phyloP scores from a whole-genome alignment of 441 rosid species.

The Populus hybrid region DNA sequence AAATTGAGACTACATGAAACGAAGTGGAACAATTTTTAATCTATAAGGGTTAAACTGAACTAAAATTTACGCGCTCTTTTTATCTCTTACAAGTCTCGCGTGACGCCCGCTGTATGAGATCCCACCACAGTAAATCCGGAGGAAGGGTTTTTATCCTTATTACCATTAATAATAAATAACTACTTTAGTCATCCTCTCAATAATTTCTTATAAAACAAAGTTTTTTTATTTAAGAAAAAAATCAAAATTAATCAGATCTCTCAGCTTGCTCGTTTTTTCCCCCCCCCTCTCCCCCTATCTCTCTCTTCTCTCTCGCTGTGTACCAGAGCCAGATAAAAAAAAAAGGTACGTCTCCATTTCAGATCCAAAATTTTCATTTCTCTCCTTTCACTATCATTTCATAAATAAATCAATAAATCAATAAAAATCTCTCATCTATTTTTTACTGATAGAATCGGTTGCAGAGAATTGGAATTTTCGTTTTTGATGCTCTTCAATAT shows the following conservation, averaged over 20 bases:
- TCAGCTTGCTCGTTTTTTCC: background rate
- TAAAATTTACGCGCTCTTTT: too few species aligned
- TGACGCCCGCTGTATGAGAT: background rate
- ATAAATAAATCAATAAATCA: too few species aligned
- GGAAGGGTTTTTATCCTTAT: background rate
- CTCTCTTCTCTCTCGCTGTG: background rate
- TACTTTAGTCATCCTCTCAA: background rate
- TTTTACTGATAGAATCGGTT: too few species aligned
- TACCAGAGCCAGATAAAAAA: background rate
- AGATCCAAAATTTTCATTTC: constrained; percentile 7
- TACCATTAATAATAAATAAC: background rate
- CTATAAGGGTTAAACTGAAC: background rate
- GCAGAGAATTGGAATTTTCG: background rate
- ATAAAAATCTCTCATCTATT: too few species aligned
- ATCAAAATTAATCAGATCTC: background rate
- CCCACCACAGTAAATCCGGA: background rate
- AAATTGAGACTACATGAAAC: background rate
- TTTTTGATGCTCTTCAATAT: background rate
- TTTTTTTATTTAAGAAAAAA: too few species aligned
- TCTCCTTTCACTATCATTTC: background rate
- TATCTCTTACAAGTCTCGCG: background rate
- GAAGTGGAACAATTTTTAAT: background rate
- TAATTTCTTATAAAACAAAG: background rate
- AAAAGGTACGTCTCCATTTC: constrained; percentile 9
- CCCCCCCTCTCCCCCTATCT: background rate